Evolutionary conservation across 495 filamentous ascomycete genomes (phyloP).

Genomic region (Aspergillus diversus): DNA sequence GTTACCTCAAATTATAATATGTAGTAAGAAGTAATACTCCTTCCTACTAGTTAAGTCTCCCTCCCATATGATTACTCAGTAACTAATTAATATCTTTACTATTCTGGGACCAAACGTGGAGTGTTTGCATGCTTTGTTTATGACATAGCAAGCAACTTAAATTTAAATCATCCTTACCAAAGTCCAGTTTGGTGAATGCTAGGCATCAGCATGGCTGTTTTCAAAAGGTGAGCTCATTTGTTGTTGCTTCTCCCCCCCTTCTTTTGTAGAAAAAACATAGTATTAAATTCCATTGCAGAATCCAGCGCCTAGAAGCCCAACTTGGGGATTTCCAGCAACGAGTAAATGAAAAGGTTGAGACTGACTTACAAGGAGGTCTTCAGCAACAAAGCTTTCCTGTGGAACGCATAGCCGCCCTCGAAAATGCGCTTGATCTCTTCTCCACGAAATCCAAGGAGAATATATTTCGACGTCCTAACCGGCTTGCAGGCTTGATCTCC

Average conservation of each 20-base stretch:
- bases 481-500: conserved; percentile 61
- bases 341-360: conserved; percentile 23
- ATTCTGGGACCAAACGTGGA: no score
- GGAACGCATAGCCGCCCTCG: conserved; percentile 44
- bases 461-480: conserved; percentile 51
- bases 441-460: conserved; percentile 65
- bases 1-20: no score
- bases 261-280: background rate
- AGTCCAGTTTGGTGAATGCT: background rate
- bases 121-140: no score
- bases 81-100: no score
- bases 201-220: conserved; percentile 59
- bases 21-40: no score
- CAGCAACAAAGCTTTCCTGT: conserved; percentile 22
- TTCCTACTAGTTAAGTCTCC: no score
- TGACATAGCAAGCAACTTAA: no score
- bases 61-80: no score
- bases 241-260: background rate
- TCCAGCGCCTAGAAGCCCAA: conserved; percentile 75
- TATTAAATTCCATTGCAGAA: conserved; percentile 60
- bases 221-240: conserved; percentile 62
- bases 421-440: conserved; percentile 67
- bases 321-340: conserved; percentile 74
- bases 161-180: background rate
- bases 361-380: conserved; percentile 27